Evolutionary conservation across 805 yeast genomes (phyloP), one percentile per base, ranked within the genome.

Genomic region (Danielia oregonensis): DNA sequence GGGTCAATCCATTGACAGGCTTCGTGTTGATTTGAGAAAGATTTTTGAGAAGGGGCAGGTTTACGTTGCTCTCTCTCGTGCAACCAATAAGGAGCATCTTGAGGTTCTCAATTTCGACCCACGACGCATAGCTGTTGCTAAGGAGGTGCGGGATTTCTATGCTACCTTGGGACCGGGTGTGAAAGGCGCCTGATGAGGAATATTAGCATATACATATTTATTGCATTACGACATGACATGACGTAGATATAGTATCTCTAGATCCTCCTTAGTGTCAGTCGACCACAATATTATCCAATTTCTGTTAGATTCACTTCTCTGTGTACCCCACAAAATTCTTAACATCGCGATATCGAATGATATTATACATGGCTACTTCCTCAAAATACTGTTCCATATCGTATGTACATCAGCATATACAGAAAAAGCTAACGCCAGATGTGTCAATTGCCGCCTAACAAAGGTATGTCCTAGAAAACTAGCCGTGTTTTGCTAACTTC

Each of bases 21-120:
- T 86, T 4, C 73, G 73, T 42, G 95, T 91, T 5, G 95, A 93
- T 55, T 68, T 91, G 41, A 67, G 72, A 24, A 69, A 70, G 36
- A 78, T 84, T 1, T 91, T 91, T 59, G 97, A 89, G 53, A 79
- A 77, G 34, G 98, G 98, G 0, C 98, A 93, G 56, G 94, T 95
- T 0, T 93, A 93, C 54, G 98, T 93, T 19, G 98, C 97, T 0
- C 63, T 93, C 21, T 86, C 96, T 9, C 75, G 98, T 57, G 97
- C 97, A 1, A 80, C 77, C 0, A 74, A 83, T 15, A 71, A 95
- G 48, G 78, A 78, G 3, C 96, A 96, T 0, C 65, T 93, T 17
- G 96, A 87, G 49, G 85, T 93, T 2, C 57, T 77, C 35, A 82
- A 86, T 47, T 93, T 93, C 55, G 68, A 77, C 35, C 72, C 70